These are phyloP conservation scores for Boletus patriciae DNA, from an alignment of 768 basidiomycete genomes.

Conservation along the genomic window DNA sequence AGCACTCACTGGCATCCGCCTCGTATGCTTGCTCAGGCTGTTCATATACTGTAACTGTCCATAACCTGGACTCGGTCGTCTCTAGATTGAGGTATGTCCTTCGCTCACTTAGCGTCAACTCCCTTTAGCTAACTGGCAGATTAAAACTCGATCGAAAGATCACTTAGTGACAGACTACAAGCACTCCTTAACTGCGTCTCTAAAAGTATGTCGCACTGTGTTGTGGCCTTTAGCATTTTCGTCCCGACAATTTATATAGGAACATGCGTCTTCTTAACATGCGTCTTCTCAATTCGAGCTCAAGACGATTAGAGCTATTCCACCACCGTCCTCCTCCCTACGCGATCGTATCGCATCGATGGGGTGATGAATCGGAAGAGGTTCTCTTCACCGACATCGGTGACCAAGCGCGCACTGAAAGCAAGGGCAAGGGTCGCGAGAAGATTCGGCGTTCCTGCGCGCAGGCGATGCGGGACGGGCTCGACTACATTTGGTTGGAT, in stretches of 20 bases:
- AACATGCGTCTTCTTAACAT: constrained; percentile 12
- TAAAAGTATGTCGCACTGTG: constrained; percentile 4
- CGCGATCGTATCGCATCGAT: constrained; percentile 32
- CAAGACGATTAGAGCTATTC: constrained; percentile 16
- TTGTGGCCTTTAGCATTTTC: background rate
- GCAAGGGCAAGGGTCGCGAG: constrained; percentile 19
- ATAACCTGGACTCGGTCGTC: background rate
- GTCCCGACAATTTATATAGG: constrained; percentile 3
- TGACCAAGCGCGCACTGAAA: constrained; percentile 1
- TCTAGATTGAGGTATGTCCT: background rate
- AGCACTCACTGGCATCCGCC: constrained; percentile 1
- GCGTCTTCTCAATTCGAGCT: constrained; percentile 19
- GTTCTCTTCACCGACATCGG: constrained; percentile 28
- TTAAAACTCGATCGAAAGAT: background rate
- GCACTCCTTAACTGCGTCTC: background rate
- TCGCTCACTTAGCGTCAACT: background rate
- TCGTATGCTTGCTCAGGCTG: background rate
- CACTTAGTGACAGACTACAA: background rate
- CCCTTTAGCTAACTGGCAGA: background rate
- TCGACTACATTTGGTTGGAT: constrained; percentile 32
- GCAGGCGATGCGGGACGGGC: constrained; percentile 14
- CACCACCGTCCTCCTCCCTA: constrained; percentile 6
- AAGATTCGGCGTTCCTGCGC: constrained; percentile 23
- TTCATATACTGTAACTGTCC: background rate
- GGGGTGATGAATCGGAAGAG: constrained; percentile 23